Evolutionary conservation across 768 basidiomycete species (phyloP).

Genomic region (Lactarius trivialis): DNA sequence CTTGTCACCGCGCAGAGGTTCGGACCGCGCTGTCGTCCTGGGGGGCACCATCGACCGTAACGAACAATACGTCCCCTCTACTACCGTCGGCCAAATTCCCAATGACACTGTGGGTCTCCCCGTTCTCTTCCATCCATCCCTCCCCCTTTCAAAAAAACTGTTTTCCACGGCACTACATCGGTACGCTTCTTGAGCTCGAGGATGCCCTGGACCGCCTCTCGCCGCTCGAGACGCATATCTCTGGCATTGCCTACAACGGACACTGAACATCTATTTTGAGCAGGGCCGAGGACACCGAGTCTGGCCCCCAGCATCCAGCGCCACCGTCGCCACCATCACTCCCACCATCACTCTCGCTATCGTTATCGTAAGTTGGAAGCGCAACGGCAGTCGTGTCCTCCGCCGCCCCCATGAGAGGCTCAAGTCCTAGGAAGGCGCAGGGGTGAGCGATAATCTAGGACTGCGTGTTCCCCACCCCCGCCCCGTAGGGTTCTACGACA

Average conservation of each 20-base stretch:
- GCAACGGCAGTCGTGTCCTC: background rate
- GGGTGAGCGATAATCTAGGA: background rate
- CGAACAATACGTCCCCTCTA: slow-evolving; percentile 51
- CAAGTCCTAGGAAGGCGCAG: background rate
- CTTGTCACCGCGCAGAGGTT: slow-evolving; percentile 39
- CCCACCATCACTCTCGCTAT: background rate
- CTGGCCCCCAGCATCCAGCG: background rate
- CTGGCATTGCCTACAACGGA: slow-evolving; percentile 40
- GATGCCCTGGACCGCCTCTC: slow-evolving; percentile 36
- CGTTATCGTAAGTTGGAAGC: background rate
- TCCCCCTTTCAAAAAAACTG: background rate
- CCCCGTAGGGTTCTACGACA: background rate
- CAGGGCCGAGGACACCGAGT: background rate
- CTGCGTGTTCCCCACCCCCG: background rate
- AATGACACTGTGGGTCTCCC: slow-evolving; percentile 41
- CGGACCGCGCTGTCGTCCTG: slow-evolving; percentile 20
- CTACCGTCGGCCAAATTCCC: slow-evolving; percentile 48
- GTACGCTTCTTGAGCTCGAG: slow-evolving; percentile 38
- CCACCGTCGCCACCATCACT: background rate
- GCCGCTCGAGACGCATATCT: slow-evolving; percentile 29
- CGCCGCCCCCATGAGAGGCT: background rate
- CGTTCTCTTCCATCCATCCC: background rate
- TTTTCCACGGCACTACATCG: slow-evolving; percentile 40
- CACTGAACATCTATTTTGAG: slow-evolving; percentile 12
- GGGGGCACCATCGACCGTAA: slow-evolving; percentile 23